Base-by-base conservation (phyloP, 805 yeast genomes). In the Yamadazyma insecticola region DNA sequence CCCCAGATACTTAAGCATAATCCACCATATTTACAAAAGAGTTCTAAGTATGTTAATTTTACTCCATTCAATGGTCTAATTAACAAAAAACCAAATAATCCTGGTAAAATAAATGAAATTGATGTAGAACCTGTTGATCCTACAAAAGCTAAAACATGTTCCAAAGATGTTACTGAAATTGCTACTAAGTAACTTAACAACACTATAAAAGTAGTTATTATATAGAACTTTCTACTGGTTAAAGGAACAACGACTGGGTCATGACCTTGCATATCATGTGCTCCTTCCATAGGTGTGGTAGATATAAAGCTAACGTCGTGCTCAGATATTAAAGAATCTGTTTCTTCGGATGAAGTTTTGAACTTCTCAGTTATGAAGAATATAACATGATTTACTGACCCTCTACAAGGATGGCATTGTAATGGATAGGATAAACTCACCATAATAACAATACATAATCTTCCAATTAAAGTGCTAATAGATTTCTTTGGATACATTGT, bases 121-220 rank as follows among this genome's bases (percentile, higher is more conserved):
- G 86, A 65, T 0, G 89, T 84, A 4, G 89, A 83, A 0, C 94
- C 94, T 0, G 92, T 83, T 4, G 89, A 81, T 3, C 94, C 94
- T 7, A 83, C 88, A 31, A 83, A 59, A 1, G 90, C 76, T 28
- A 83, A 55, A 4, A 83, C 82, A 21, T 73, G 67, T 32, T 81
- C 89, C 48, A 83, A 75, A 0, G 86, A 79, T 1, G 67, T 60
- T 7, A 83, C 71, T 7, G 74, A 53, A 1, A 77, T 53, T 0
- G 94, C 86, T 11, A 76, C 54, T 0, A 67, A 36, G 46, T 81
- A 83, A 1, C 81, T 69, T 2, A 52, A 39, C 0, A 65, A 2
- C 4, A 77, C 56, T 22, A 83, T 59, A 0, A 57, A 19, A 0
- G 71, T 35, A 0, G 88, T 76, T 29, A 80, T 60, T 2, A 58